Evolutionary conservation across 1,284 basidiomycete species (phyloP).

Genomic region (Dichomitus squalens): DNA sequence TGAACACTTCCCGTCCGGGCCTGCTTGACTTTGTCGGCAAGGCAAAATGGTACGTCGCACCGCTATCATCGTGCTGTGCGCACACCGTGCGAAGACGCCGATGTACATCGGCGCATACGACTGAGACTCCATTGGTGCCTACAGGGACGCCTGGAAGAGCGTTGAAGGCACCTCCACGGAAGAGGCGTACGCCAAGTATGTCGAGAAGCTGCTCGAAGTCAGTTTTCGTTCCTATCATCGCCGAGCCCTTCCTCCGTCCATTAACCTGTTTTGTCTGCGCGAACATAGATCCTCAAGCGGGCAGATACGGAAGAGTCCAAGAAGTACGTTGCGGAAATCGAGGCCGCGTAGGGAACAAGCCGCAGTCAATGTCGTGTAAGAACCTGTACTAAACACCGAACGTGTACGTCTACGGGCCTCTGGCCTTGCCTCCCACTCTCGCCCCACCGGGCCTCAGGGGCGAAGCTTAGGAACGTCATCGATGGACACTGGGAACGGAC

Average conservation of each 20-base stretch:
- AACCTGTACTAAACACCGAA: background rate
- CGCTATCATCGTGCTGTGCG: background rate
- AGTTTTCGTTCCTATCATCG: conserved; percentile 28
- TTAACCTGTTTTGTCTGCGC: conserved; percentile 30
- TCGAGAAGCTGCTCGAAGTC: conserved; percentile 72
- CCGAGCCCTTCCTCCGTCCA: background rate
- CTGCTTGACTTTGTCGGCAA: conserved; percentile 81
- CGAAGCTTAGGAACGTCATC: conserved; percentile 1
- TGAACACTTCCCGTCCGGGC: conserved; percentile 65
- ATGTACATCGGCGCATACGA: conserved; percentile 1
- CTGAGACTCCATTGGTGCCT: background rate
- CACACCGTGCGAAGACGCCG: conserved; percentile 9
- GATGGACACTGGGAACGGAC: background rate
- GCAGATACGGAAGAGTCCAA: conserved; percentile 56
- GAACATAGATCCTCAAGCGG: conserved; percentile 67
- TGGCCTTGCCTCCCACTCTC: background rate
- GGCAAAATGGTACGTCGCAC: conserved; percentile 72
- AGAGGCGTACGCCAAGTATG: conserved; percentile 73
- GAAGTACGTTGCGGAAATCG: conserved; percentile 61
- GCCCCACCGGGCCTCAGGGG: background rate
- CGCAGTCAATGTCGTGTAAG: background rate
- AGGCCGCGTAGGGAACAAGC: conserved; percentile 41
- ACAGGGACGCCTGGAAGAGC: conserved; percentile 86
- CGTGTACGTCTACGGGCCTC: conserved; percentile 3
- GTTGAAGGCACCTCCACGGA: conserved; percentile 76